These are phyloP conservation scores for Coemansia sp. DNA, from an alignment of 192 early-diverging fungal species.

Conservation along the genomic window DNA sequence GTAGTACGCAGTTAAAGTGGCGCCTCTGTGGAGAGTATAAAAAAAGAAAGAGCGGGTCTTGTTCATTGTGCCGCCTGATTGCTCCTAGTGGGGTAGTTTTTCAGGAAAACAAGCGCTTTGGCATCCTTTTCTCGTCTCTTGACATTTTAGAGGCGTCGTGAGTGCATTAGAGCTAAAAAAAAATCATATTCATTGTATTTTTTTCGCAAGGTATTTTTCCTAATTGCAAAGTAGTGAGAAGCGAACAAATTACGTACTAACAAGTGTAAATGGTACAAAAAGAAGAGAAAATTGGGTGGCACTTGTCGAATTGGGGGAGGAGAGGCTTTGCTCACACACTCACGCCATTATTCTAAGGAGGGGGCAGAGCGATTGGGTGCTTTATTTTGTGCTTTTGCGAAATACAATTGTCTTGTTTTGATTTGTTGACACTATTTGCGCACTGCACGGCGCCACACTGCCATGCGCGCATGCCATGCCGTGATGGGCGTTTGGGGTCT, in stretches of 20 bases:
- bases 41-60: background rate
- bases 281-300: background rate
- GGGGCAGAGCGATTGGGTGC: background rate
- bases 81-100: background rate
- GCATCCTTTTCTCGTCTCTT: background rate
- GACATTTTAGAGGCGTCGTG: background rate
- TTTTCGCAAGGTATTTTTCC: background rate
- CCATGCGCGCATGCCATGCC: background rate
- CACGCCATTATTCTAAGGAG: slow-evolving; percentile 10
- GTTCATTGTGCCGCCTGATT: background rate
- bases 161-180: background rate
- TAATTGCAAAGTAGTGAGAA: background rate
- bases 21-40: background rate
- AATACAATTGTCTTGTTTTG: background rate
- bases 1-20: background rate
- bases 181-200: background rate
- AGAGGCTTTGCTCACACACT: slow-evolving; percentile 16
- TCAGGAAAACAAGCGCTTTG: background rate
- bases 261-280: background rate
- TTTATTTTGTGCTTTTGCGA: background rate
- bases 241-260: background rate
- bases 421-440: background rate
- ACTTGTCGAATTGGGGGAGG: background rate
- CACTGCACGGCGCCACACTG: slow-evolving; percentile 1
- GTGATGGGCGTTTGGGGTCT: background rate